Conservation (phyloP, 2,329 filamentous ascomycete genomes). For the Fusarium dlaminii region DNA sequence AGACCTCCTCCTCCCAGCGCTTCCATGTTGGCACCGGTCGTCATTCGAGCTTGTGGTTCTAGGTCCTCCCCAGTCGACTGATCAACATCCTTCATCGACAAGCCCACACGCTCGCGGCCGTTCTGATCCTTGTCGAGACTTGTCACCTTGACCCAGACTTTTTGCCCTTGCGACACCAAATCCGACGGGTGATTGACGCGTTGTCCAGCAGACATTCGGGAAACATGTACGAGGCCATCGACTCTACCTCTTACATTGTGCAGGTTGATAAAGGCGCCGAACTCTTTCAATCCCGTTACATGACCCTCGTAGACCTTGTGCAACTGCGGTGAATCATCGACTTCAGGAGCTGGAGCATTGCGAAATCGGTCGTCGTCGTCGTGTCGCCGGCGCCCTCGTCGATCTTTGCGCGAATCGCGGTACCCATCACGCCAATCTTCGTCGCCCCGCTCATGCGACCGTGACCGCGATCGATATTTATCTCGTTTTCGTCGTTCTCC, state of each 20-base stretch:
- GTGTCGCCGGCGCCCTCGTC: constrained; percentile 52
- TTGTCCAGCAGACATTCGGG: constrained; percentile 83
- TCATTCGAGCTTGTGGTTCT: constrained; percentile 78
- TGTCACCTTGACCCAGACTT: constrained; percentile 91
- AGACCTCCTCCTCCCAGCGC: constrained; percentile 75
- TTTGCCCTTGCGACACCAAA: constrained; percentile 80
- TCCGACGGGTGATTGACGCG: constrained; percentile 94
- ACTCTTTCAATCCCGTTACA: constrained; percentile 93
- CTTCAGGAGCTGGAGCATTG: constrained; percentile 73
- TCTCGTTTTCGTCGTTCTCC: constrained; percentile 52
- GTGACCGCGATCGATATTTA: constrained; percentile 50
- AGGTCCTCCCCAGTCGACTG: constrained; percentile 87
- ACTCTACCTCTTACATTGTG: constrained; percentile 86
- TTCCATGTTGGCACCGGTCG: constrained; percentile 91
- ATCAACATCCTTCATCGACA: constrained; percentile 98
- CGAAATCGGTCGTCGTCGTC: constrained; percentile 66
- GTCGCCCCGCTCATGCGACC: constrained; percentile 52
- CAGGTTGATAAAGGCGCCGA: constrained; percentile 95
- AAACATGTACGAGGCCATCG: constrained; percentile 93
- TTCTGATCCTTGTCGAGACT: constrained; percentile 70
- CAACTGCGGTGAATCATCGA: constrained; percentile 83
- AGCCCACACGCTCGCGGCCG: constrained; percentile 74
- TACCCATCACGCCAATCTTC: constrained; percentile 57
- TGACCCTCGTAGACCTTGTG: constrained; percentile 91
- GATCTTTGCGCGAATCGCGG: constrained; percentile 45